These are phyloP conservation scores for Coemansia aciculifera DNA, from an alignment of 192 early-diverging fungal species.

Conservation along the genomic window DNA sequence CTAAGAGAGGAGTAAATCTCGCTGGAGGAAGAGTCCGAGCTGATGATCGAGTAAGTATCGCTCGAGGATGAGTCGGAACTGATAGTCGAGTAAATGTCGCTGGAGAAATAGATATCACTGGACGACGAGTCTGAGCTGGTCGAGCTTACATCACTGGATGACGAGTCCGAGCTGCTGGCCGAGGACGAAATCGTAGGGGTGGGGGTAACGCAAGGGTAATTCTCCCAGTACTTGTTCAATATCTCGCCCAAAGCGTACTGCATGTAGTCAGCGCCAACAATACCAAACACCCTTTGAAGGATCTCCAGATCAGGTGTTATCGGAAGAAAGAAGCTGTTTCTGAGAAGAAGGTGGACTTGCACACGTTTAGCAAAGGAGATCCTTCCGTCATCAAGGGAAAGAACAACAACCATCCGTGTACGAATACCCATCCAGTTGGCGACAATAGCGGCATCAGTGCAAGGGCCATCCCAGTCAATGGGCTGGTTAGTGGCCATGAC, in stretches of 20 bases:
- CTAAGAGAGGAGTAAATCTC: background rate
- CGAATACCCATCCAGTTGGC: background rate
- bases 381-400: background rate
- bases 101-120: background rate
- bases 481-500: background rate
- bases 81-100: too few species aligned
- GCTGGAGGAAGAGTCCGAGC: background rate
- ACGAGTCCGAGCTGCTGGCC: background rate
- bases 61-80: too few species aligned
- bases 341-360: background rate
- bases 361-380: background rate
- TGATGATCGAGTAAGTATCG: background rate
- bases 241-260: background rate
- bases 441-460: background rate
- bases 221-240: background rate
- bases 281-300: background rate
- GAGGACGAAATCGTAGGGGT: background rate
- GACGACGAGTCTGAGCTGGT: too few species aligned
- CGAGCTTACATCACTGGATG: too few species aligned
- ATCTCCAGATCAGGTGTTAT: background rate
- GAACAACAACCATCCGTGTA: background rate
- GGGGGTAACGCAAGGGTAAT: background rate
- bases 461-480: background rate
- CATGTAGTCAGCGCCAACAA: background rate
- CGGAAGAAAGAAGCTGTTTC: background rate